Evolutionary conservation across 129 eudicot species (phyloP), one percentile per base, ranked within the genome.

Genomic region (Flaveria trinervia): DNA sequence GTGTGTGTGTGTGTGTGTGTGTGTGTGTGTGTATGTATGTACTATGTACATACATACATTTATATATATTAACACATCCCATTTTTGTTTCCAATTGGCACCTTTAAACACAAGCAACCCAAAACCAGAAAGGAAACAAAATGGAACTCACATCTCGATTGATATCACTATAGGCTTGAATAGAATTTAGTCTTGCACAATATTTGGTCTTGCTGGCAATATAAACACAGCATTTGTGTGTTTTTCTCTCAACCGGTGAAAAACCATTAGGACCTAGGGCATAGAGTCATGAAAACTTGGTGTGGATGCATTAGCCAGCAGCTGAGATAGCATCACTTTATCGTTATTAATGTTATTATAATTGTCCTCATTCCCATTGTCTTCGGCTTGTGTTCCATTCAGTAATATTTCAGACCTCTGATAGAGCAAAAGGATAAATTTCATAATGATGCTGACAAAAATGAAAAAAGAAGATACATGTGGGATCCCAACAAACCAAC

Each of bases 181-280:
- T 83, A 55, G 97, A 85, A 69, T 89, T 93, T 68, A 93, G 71
- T 22, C 97, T 86, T 51, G 85, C 98, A 87, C 98, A 93, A 76
- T 93, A 93, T 62, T 87, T 87, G 87, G 79, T 85, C 73, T 89
- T 91, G 81, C 80, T 83, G 39, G 98, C 97, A 81, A 94, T 86
- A 80, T 94, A 91, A 72, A 86, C 92, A 76, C 98, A 91, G 62
- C 98, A 94, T 75, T 91, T 94, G 67, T 94, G 98, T 33, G 97
- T 89, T 87, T 82, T 93, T 77, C 84, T 90, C 41, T 84, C 78
- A 51, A 51, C 25, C 7, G 86, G 82, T 3, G 85, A 79, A 84
- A 88, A 79, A 28, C 92, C 96, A 57, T 86, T 85, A 8, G 85
- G 88, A 56, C 89, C 91, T 83, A 77, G 28, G 11, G 91, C 93